A percentile compares a stretch with the other conserved stretches of the same genome.
phyloP scores from a whole-genome alignment of 495 filamentous ascomycete genomes.

The Parathielavia appendiculata region DNA sequence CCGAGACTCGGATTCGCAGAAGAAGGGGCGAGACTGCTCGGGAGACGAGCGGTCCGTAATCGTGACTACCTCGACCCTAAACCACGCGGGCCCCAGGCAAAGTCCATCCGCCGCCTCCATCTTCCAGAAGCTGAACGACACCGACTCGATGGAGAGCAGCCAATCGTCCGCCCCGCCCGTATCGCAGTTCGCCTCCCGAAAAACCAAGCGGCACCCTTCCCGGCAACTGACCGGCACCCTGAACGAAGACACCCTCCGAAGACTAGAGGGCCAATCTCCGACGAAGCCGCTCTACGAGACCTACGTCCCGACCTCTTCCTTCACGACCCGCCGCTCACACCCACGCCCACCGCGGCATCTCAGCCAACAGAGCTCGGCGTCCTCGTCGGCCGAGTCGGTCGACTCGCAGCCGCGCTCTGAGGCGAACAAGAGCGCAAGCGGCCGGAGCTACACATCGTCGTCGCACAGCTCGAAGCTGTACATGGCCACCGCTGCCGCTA shows the following conservation, averaged over 20 bases:
- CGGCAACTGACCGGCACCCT: constrained; percentile 11
- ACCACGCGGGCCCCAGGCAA: constrained; percentile 23
- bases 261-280: constrained; percentile 31
- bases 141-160: constrained; percentile 18
- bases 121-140: constrained; percentile 24
- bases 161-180: constrained; percentile 13
- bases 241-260: constrained; percentile 35
- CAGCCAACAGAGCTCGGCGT: constrained; percentile 30
- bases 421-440: constrained; percentile 18
- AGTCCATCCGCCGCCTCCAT: constrained; percentile 27
- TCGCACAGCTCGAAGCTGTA: constrained; percentile 25
- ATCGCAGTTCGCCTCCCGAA: constrained; percentile 19
- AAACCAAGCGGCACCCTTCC: not conserved
- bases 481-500: constrained; percentile 8
- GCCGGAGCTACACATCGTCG: constrained; percentile 23
- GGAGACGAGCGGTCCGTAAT: constrained; percentile 15
- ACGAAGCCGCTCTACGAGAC: constrained; percentile 19
- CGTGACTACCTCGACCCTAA: constrained; percentile 19
- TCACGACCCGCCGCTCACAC: not conserved
- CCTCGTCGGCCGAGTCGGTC: constrained; percentile 35
- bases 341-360: constrained; percentile 14
- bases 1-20: constrained; percentile 20
- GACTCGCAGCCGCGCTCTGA: constrained; percentile 28
- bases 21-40: constrained; percentile 12
- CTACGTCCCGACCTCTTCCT: constrained; percentile 17